Evolutionary conservation across 2,329 filamentous ascomycete species (phyloP), one percentile per base, ranked within the genome.

Genomic region (Dactylonectria macrodidyma): DNA sequence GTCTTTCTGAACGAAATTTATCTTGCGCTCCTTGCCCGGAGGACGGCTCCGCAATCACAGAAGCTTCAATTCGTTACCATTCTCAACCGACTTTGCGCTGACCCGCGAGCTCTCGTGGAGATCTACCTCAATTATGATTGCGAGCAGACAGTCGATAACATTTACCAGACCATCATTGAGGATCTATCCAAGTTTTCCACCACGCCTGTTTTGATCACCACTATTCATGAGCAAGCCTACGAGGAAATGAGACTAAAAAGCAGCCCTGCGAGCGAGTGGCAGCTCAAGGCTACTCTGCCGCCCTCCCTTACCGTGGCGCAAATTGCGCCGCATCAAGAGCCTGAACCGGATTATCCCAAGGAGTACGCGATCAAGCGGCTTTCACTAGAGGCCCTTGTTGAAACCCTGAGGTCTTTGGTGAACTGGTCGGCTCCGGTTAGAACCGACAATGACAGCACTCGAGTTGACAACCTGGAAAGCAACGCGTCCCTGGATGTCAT

Each of bases 1-100:
- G 95, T 99, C 0, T 98, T 99, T 78, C 83, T 99, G 66, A 98
- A 98, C 79, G 96, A 99, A 78, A 97, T 99, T 34, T 99, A 99
- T 78, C 85, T 99, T 5, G 92, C 95, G 0, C 94, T 98, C 48
- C 84, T 99, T 44, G 95, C 97, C 57, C 93, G 95, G 80, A 91
- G 92, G 70, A 95, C 91, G 66, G 95, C 95, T 0, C 95, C 95
- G 4, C 84, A 92, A 10, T 95, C 95, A 67, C 96, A 99, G 78
- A 99, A 98, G 81, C 89, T 96, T 62, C 95, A 95, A 78, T 96
- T 98, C 73, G 89, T 99, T 80, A 91, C 90, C 67, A 90, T 99
- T 30, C 87, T 99, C 59, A 93, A 94, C 75, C 89, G 95, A 66
- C 86, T 99, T 55, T 95, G 93, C 66, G 91, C 90, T 16, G 96